These are phyloP conservation scores for Pholiota molesta DNA, from an alignment of 768 basidiomycete genomes.

Conservation along the genomic window DNA sequence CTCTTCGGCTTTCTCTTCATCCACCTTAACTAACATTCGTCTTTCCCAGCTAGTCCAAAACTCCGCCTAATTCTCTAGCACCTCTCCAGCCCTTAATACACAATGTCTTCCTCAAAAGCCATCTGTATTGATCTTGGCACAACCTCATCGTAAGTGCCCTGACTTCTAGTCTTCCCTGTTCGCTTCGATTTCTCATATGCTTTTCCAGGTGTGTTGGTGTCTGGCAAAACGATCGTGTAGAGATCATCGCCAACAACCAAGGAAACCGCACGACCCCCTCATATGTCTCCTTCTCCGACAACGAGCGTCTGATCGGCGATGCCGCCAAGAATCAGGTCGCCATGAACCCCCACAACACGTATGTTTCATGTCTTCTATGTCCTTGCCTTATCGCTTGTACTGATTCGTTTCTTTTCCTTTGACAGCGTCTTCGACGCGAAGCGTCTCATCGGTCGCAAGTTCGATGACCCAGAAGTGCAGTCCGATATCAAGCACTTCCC, in stretches of 20 bases:
- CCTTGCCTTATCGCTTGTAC: background rate
- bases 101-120: slow-evolving; percentile 73
- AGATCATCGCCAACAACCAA: slow-evolving; percentile 99
- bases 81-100: slow-evolving; percentile 13
- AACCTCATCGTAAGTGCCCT: slow-evolving; percentile 82
- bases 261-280: slow-evolving; percentile 99
- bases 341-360: slow-evolving; percentile 98
- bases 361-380: background rate
- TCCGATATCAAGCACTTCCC: background rate
- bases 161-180: background rate
- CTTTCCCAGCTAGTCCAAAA: background rate
- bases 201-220: slow-evolving; percentile 88
- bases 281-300: slow-evolving; percentile 96
- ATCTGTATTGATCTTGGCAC: slow-evolving; percentile 95
- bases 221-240: slow-evolving; percentile 99
- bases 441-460: slow-evolving; percentile 97
- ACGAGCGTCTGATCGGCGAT: slow-evolving; percentile 98
- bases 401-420: background rate
- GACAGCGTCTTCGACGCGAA: slow-evolving; percentile 90
- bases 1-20: slow-evolving; percentile 23
- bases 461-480: slow-evolving; percentile 62
- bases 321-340: slow-evolving; percentile 98
- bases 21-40: slow-evolving; percentile 3
- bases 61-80: background rate
- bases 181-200: slow-evolving; percentile 11